These are phyloP conservation scores for Magnusiomyces sp. DNA, from an alignment of 1,139 yeast species.

Conservation along the genomic window DNA sequence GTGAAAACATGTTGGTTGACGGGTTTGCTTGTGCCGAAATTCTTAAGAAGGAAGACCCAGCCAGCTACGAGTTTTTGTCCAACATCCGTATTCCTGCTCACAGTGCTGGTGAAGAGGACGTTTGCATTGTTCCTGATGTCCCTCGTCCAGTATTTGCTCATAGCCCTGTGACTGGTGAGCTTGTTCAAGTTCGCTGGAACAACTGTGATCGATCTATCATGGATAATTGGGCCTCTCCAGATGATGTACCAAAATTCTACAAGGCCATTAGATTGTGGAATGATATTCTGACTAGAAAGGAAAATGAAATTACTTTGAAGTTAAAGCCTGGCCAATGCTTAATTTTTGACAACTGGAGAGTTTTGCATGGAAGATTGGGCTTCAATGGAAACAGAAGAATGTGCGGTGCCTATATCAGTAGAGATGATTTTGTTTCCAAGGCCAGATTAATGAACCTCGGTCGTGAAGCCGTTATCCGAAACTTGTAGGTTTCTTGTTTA, in stretches of 20 bases:
- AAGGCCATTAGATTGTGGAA: conserved; percentile 54
- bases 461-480: conserved; percentile 35
- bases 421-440: conserved; percentile 60
- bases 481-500: too few relatives aligned
- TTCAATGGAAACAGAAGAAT: conserved; percentile 64
- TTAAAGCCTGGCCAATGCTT: conserved; percentile 61
- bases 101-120: conserved; percentile 65
- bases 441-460: conserved; percentile 47
- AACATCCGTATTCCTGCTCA: conserved; percentile 59
- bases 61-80: conserved; percentile 47
- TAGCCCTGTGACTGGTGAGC: conserved; percentile 41
- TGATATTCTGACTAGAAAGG: conserved; percentile 41
- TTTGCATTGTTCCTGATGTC: conserved; percentile 55
- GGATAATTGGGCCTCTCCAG: conserved; percentile 48
- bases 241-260: conserved; percentile 51
- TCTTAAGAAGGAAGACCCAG: conserved; percentile 43
- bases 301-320: conserved; percentile 49
- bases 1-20: conserved; percentile 63
- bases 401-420: conserved; percentile 69
- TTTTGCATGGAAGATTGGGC: conserved; percentile 62
- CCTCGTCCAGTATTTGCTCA: conserved; percentile 53
- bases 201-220: conserved; percentile 64
- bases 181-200: conserved; percentile 68
- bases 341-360: conserved; percentile 70
- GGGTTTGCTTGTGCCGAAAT: conserved; percentile 56